phyloP scores from a whole-genome alignment of 441 rosid genomes.

The Dalechampia spathulata region DNA sequence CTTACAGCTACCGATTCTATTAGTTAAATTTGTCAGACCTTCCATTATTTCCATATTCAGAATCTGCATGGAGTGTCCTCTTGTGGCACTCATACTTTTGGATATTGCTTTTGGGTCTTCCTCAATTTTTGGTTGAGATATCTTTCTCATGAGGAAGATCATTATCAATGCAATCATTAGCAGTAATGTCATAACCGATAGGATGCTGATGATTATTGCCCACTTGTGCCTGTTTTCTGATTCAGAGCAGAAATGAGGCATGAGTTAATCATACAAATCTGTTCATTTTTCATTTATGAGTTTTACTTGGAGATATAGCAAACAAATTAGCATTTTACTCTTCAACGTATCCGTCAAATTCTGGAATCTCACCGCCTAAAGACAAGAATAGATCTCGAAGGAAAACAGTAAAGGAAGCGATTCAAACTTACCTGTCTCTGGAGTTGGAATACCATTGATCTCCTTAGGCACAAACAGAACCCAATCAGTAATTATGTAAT shows the following conservation, averaged over 20 bases:
- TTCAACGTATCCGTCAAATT: too few species aligned
- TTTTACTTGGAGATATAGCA: too few species aligned
- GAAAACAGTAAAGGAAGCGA: not conserved
- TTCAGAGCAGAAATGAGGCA: constrained; percentile 6
- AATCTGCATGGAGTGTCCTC: constrained; percentile 26
- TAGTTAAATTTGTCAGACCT: constrained; percentile 25
- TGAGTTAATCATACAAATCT: too few species aligned
- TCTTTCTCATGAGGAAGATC: constrained; percentile 21
- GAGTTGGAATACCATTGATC: constrained; percentile 17
- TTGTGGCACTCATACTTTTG: constrained; percentile 26
- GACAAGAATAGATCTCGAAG: too few species aligned
- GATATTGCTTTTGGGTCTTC: constrained; percentile 29
- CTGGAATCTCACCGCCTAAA: too few species aligned
- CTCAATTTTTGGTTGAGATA: constrained; percentile 1
- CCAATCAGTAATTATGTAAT: constrained; percentile 26
- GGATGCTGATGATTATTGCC: constrained; percentile 25
- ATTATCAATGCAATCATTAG: constrained; percentile 19
- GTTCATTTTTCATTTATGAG: not conserved
- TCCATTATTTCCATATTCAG: constrained; percentile 29
- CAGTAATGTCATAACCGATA: constrained; percentile 28
- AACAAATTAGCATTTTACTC: too few species aligned
- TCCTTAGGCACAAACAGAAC: constrained; percentile 45
- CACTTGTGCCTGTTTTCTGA: constrained; percentile 26
- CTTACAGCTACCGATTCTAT: not conserved
- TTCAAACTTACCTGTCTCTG: constrained; percentile 23